Base-by-base conservation (phyloP, 495 filamentous ascomycete genomes). In the Neurospora sp. region DNA sequence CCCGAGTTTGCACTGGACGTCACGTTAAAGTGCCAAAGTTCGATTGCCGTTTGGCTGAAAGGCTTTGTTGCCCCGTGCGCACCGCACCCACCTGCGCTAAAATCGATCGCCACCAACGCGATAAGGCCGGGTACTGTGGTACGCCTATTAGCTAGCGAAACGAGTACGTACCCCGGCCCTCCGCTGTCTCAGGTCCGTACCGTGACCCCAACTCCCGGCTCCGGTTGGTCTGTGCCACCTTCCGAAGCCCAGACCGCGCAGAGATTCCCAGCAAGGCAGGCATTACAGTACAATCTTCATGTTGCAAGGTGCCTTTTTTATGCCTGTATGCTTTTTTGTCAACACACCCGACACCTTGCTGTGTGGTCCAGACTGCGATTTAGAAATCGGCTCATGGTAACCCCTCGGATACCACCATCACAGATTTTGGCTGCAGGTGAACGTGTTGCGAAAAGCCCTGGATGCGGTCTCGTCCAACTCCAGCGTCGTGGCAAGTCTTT, bases 21-120 rank as follows among this genome's bases (percentile, higher is more conserved):
- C 74, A 74, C 38, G 70, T 40, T 71, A 71, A 59, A 62, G 54
- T 34, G 54, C 73, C 69, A 73, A 71, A 73, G 48, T 74, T 75
- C 69, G 75, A 62, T 17, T 62, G 54, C 54, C 28, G 54, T 73
- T 71, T 74, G 76, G 76, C 71, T 72, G 74, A 77, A 79, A 77
- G 76, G 54, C 75, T 74, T 77, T 79, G 77, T 74, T 73, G 77
- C 73, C 74, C 54, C 54, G 54, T 62, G 54, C 54, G 54, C 54
- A 62, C 54, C 71, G 75, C 74, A 74, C 70, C 77, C 74, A 73
- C 75, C 73, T 69, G 75, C 78, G 76, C 78, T 78, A 77, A 77
- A 77, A 74, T 77, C 69, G 72, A 70, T 72, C 73, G 74, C 71
- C 72, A 62, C 54, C 54, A 62, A 31, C 54, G 17, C 28, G 54